Evolutionary conservation across 768 basidiomycete genomes (phyloP), one percentile per base, ranked within the genome.

Genomic region (Boletus huronensis): DNA sequence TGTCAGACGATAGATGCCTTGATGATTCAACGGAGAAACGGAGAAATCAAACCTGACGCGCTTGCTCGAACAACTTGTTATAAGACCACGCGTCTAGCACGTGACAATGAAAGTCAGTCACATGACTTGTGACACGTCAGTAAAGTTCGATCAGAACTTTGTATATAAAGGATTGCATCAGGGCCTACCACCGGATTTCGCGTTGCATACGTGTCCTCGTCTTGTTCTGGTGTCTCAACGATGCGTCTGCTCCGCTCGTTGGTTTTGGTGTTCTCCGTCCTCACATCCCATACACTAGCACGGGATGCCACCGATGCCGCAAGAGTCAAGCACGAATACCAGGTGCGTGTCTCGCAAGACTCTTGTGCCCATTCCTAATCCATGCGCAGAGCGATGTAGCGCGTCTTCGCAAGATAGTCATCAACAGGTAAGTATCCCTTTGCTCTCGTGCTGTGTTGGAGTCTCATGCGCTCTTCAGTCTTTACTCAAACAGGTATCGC

Each of bases 361-460:
- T 42, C 40, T 39, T 10, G 21, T 38, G 2, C 26, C 3, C 14
- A 31, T 17, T 44, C 3, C 41, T 58, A 2, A 68, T 52, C 7
- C 41, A 21, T 51, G 29, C 57, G 1, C 65, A 95, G 93, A 95
- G 93, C 63, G 94, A 96, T 72, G 93, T 97, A 54, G 82, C 93
- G 36, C 89, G 95, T 65, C 79, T 98, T 61, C 83, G 95, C 55
- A 92, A 90, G 65, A 93, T 96, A 58, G 93, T 97, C 58, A 91
- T 96, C 64, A 90, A 95, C 75, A 90, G 88, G 86, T 81, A 59
- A 62, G 75, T 48, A 13, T 32, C 55, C 19, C 21, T 25, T 36
- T 31, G 8, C 36, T 17, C 9, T 19, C 35, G 9, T 29, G 11
- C 34, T 39, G 14, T 21, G 28, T 39, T 21, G 23, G 21, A n/a